Conservation (phyloP, 106 monocot genomes). For the Amphibolis antarctica region DNA sequence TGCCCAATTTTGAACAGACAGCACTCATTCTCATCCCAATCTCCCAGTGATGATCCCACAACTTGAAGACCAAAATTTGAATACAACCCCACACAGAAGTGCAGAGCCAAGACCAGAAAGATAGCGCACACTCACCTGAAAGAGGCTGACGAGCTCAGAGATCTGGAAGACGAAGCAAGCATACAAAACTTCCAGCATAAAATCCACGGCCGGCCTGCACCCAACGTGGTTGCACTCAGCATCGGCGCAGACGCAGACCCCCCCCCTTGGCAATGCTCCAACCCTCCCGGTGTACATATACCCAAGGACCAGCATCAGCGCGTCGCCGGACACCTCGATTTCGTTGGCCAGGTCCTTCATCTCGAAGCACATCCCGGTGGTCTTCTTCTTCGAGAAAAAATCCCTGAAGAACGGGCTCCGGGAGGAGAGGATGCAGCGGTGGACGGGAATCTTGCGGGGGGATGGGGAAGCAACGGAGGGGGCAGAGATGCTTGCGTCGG, state of each 20-base stretch:
- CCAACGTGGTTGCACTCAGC: conserved; percentile 44
- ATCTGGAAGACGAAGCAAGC: conserved; percentile 48
- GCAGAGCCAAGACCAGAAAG: not conserved
- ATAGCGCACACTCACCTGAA: conserved; percentile 38
- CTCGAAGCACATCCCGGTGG: conserved; percentile 8
- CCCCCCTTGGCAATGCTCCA: conserved; percentile 31
- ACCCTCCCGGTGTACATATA: conserved; percentile 63
- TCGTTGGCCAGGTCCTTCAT: conserved; percentile 26
- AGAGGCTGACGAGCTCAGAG: conserved; percentile 61
- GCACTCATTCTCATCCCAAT: too few relatives aligned
- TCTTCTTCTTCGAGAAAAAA: conserved; percentile 19
- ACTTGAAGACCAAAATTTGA: not conserved
- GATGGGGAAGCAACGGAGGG: not conserved
- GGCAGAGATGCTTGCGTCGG: conserved; percentile 33
- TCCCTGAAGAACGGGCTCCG: conserved; percentile 66
- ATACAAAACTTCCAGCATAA: conserved; percentile 52
- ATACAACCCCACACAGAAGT: not conserved
- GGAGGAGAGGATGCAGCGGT: conserved; percentile 67
- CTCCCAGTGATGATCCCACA: too few relatives aligned
- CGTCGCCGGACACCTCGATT: conserved; percentile 35
- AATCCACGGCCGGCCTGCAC: conserved; percentile 61
- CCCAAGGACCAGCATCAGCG: conserved; percentile 42
- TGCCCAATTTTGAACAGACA: too few relatives aligned
- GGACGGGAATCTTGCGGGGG: conserved; percentile 29
- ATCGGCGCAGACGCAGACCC: conserved; percentile 50